phyloP scores from a whole-genome alignment of 768 basidiomycete species.

The Xerocomellus amylosporus region DNA sequence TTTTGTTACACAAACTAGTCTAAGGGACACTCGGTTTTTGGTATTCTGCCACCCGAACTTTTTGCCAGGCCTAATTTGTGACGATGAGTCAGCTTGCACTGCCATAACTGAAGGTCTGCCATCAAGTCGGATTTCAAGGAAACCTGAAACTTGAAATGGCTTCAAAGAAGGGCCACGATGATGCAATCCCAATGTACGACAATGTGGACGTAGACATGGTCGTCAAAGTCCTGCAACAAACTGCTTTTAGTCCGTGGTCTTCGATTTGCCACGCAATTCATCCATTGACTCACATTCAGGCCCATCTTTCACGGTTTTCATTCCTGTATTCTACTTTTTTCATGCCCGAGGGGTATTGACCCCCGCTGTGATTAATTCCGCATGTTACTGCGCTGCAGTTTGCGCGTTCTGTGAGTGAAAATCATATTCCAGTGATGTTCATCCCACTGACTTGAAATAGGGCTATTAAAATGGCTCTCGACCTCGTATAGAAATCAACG shows the following conservation, averaged over 20 bases:
- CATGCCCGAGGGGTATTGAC: conserved; percentile 57
- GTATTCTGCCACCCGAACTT: too few species aligned
- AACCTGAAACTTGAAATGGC: conserved; percentile 22
- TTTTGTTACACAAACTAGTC: too few species aligned
- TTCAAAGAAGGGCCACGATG: conserved; percentile 19
- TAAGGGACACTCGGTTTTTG: too few species aligned
- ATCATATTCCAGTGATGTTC: background rate
- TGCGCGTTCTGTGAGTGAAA: conserved; percentile 63
- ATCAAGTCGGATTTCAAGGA: background rate
- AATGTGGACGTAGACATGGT: conserved; percentile 73
- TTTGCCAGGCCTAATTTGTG: too few species aligned
- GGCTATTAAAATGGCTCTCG: conserved; percentile 68
- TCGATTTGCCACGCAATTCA: background rate
- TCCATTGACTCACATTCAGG: conserved; percentile 41
- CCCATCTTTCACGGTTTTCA: conserved; percentile 79
- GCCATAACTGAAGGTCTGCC: background rate
- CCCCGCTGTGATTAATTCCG: conserved; percentile 49
- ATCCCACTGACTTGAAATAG: conserved; percentile 37
- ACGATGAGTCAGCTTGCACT: too few species aligned
- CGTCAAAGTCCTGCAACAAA: conserved; percentile 74
- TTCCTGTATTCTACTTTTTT: conserved; percentile 76
- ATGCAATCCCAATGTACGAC: conserved; percentile 59
- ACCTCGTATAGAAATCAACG: conserved; percentile 73
- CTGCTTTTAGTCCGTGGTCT: conserved; percentile 67
- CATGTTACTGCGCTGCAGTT: conserved; percentile 55